Evolutionary conservation across 1,139 yeast genomes (phyloP).

Genomic region (Hyphopichia buzzinii): DNA sequence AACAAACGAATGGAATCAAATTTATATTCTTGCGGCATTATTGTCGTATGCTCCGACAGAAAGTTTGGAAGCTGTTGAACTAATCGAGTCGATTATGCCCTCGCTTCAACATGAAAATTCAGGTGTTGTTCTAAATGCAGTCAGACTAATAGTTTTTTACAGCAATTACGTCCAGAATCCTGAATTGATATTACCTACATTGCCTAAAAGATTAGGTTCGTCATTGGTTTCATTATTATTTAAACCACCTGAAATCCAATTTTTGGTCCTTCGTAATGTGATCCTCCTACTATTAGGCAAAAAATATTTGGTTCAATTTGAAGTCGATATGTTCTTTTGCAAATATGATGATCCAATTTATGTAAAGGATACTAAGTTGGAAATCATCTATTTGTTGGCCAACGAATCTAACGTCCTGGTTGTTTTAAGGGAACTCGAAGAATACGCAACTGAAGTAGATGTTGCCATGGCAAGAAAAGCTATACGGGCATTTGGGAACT

Average conservation of each 20-base stretch:
- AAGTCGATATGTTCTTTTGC: conserved; percentile 77
- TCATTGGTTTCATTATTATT: conserved; percentile 70
- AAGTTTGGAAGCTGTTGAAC: conserved; percentile 58
- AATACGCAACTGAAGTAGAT: conserved; percentile 85
- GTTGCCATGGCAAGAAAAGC: conserved; percentile 84
- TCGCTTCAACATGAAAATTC: conserved; percentile 80
- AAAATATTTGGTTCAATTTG: conserved; percentile 60
- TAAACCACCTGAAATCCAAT: conserved; percentile 83
- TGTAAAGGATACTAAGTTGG: conserved; percentile 87
- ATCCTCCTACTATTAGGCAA: conserved; percentile 70
- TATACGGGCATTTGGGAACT: conserved; percentile 83
- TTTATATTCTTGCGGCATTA: conserved; percentile 65
- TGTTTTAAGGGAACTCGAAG: conserved; percentile 75
- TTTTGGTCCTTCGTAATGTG: conserved; percentile 76
- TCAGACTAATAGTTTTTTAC: conserved; percentile 69
- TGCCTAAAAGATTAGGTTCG: conserved; percentile 64
- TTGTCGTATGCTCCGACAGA: conserved; percentile 71
- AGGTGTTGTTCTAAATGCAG: conserved; percentile 75
- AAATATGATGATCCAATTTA: conserved; percentile 83
- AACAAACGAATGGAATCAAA: conserved; percentile 82
- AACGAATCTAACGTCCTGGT: conserved; percentile 56
- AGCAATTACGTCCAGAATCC: conserved; percentile 61
- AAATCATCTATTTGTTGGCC: conserved; percentile 78
- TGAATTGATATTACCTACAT: conserved; percentile 44
- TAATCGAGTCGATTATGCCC: conserved; percentile 71